Evolutionary conservation across 2,329 filamentous ascomycete genomes (phyloP).

Genomic region (Lecanosticta acicola): DNA sequence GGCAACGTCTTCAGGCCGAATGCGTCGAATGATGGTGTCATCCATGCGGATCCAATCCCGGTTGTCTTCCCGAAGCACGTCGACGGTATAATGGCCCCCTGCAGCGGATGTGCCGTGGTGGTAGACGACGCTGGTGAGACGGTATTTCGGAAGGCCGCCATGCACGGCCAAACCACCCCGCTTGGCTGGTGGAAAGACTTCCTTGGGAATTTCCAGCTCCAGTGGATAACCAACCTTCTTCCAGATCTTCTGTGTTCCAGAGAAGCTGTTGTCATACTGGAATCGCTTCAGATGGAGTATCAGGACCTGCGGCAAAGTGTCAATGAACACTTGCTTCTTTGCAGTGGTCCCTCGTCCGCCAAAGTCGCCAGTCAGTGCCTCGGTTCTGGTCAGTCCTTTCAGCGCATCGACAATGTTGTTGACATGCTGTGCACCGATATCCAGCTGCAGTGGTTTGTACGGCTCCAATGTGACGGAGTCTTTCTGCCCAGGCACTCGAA

Average conservation of each 20-base stretch:
- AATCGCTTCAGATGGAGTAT: conserved; percentile 96
- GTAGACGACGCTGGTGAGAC: conserved; percentile 84
- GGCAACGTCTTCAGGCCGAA: conserved; percentile 82
- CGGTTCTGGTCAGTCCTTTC: conserved; percentile 73
- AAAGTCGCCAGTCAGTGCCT: conserved; percentile 80
- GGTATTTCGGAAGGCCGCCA: conserved; percentile 73
- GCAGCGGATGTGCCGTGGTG: conserved; percentile 96
- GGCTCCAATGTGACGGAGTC: conserved; percentile 88
- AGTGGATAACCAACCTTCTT: conserved; percentile 95
- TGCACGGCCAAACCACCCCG: conserved; percentile 60
- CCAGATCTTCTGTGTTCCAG: conserved; percentile 94
- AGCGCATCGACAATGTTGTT: conserved; percentile 89
- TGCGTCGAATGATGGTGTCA: conserved; percentile 80
- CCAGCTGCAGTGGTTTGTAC: conserved; percentile 88
- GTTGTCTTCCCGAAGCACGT: conserved; percentile 90
- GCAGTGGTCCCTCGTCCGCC: conserved; percentile 67
- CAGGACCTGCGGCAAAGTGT: conserved; percentile 81
- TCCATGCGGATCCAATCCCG: conserved; percentile 94
- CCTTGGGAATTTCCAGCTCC: conserved; percentile 86
- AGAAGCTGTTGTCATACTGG: conserved; percentile 75
- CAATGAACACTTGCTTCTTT: conserved; percentile 92
- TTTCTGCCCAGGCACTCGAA: conserved; percentile 79
- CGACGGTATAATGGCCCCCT: conserved; percentile 96
- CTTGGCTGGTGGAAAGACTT: conserved; percentile 74
- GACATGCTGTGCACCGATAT: conserved; percentile 82